Evolutionary conservation across 352 stramenopile species (phyloP), one percentile per base, ranked within the genome.

Genomic region (Pythium folliculosum): DNA sequence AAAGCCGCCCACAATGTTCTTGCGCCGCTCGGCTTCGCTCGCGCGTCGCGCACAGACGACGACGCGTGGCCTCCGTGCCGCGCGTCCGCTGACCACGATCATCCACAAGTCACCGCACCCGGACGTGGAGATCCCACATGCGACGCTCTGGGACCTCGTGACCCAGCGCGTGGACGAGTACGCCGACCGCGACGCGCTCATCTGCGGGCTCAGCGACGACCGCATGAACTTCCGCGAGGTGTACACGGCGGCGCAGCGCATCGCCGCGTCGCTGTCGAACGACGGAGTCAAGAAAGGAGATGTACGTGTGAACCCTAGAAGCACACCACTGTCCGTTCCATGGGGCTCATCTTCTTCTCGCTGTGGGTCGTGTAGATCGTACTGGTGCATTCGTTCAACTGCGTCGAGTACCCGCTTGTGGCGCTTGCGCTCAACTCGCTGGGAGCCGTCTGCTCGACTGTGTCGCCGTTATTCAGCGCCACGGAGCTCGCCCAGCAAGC

Each of bases 41-140:
- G 58, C 58, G 25, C 30, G 43, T 45, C n/a, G 57, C 56, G 1
- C 9, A 35, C 19, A 17, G 25, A 17, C 43, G 53, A 7, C 56
- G 56, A 10, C 43, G 56, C 56, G 40, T 43, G 43, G 37, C 56
- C 16, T 35, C 6, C 7, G 57, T 92, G 27, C 47, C 67, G 17
- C 10, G 5, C 43, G 43, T 6, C 64, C 65, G 47, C 74, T 82
- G 40, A 78, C 77, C 48, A 78, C 72, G 60, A 88, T 88, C 62
- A 69, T 90, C 58, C 73, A 83, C 80, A 71, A 76, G 49, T 89
- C 82, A 43, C 82, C 78, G 17, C 79, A 89, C 54, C 65, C 68
- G 7, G 62, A 78, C 37, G 54, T 91, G 32, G 60, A 77, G 19
- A 82, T 91, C 32, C 82, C 82, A 0, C 50, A 88, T 19, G 68